A percentile compares a stretch with the other conserved stretches of the same genome.
Evolutionary conservation across 225 moss, liverwort and hornwort species (phyloP).

Genomic region (Physcomitrellopsis africana): DNA sequence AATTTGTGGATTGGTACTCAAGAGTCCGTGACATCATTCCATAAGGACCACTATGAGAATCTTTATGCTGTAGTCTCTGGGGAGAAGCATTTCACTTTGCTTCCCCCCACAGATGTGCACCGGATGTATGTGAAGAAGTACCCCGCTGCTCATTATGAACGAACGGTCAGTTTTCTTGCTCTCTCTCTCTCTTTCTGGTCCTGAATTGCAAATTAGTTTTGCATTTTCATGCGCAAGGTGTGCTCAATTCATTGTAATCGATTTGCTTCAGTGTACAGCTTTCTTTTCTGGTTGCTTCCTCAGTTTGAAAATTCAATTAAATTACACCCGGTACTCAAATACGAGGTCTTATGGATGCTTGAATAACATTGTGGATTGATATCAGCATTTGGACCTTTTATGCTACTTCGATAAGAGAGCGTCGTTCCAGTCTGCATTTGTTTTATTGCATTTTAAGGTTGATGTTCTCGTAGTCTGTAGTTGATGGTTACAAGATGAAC

Average conservation of each 20-base stretch:
- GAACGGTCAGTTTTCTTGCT: conserved; percentile 50
- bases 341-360: background rate
- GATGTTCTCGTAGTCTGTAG: background rate
- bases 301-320: background rate
- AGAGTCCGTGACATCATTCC: conserved; percentile 82
- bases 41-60: conserved; percentile 98
- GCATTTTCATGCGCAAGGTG: background rate
- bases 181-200: background rate
- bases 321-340: background rate
- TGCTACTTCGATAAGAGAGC: background rate
- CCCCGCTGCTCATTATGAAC: conserved; percentile 65
- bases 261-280: background rate
- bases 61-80: conserved; percentile 89
- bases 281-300: background rate
- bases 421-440: background rate
- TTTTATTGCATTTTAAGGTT: background rate
- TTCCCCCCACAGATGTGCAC: conserved; percentile 90
- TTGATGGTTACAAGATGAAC: background rate
- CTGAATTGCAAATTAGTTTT: background rate
- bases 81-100: conserved; percentile 79
- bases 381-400: conserved; percentile 1
- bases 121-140: conserved; percentile 78
- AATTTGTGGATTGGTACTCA: conserved; percentile 89
- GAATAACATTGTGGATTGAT: background rate
- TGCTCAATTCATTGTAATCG: background rate